Conservation (phyloP, 345 rosid species). For the rapeseed (Brassica napus) region DNA sequence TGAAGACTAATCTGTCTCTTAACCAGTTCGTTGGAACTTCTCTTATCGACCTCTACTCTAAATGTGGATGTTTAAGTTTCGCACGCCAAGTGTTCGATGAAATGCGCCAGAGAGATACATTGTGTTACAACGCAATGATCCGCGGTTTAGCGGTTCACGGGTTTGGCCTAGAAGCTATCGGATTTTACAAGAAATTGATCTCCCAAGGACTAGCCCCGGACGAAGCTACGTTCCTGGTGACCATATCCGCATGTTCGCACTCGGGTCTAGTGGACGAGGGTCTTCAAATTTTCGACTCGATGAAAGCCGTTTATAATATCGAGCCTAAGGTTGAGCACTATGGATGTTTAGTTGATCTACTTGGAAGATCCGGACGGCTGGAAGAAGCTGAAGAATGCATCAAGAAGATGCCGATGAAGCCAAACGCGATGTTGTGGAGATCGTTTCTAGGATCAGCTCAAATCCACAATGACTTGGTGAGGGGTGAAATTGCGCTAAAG, state of each 20-base stretch:
- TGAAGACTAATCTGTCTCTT: conserved; percentile 45
- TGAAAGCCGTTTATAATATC: conserved; percentile 40
- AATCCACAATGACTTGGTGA: conserved; percentile 50
- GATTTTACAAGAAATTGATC: conserved; percentile 43
- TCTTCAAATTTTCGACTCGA: conserved; percentile 50
- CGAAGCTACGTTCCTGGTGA: conserved; percentile 53
- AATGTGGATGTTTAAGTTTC: conserved; percentile 48
- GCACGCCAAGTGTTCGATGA: conserved; percentile 55
- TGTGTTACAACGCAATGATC: conserved; percentile 63
- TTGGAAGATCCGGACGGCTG: conserved; percentile 57
- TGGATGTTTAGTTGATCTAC: conserved; percentile 65
- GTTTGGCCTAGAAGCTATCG: conserved; percentile 48
- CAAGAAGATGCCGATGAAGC: conserved; percentile 61
- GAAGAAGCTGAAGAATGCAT: conserved; percentile 57
- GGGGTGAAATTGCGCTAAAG: conserved; percentile 53
- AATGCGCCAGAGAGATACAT: conserved; percentile 47
- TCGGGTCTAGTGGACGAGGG: conserved; percentile 61
- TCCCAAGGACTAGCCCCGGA: conserved; percentile 51
- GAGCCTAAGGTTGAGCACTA: conserved; percentile 67
- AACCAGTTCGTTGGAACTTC: conserved; percentile 61
- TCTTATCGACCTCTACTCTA: conserved; percentile 45
- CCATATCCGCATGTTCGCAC: conserved; percentile 62
- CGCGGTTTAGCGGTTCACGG: conserved; percentile 59
- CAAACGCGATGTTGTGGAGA: conserved; percentile 65
- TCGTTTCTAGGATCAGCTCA: conserved; percentile 67